Evolutionary conservation across 305 asterid species (phyloP), one percentile per base, ranked within the genome.

Genomic region (Fraxinus xanthoxyloides): DNA sequence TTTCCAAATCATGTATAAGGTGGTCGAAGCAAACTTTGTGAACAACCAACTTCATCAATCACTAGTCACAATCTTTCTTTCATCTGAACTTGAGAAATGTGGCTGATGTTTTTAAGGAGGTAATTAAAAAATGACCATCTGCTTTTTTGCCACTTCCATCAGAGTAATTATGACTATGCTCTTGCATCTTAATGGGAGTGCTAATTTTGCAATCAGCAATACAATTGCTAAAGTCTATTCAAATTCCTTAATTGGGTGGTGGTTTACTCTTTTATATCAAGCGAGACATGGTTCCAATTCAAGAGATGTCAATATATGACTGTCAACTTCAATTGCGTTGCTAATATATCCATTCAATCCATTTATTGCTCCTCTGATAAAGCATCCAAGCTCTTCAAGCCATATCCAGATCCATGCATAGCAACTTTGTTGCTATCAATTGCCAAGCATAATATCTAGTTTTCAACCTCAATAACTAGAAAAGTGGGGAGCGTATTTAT

Each of bases 371-470:
- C 77, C 51, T 65, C 2, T 30, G 40, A 32, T 75, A 26, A 4
- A 28, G n/a, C 36, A 74, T 56, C 75, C 75, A 65, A 56, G 69
- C 54, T 40, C 77, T 48, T 51, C 81, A 80, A 73, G 40, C 77
- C 32, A 48, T 77, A 76, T 73, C 73, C 80, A 28, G 54, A 72
- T 83, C 78, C 73, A 56, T 72, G 35, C 46, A 72, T 80, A 65
- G 70, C 86, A 67, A 75, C 46, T 32, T 72, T 80, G 65, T 75
- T 36, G 15, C 84, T 86, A 40, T 83, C 59, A 61, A 36, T 9
- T 78, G 48, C 77, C 72, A 46, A 34, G 79, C 79, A 31, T 69
- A 69, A 69, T 69, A 69, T 69, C 40, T 40, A 69, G 75, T 31
- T 69, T 30, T 69, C 74, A 69, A 28, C 28, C 75, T 28, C 38